A percentile compares a stretch with the other conserved stretches of the same genome.
Evolutionary conservation across 495 filamentous ascomycete species (phyloP).

Genomic region (Penicillium steckii): DNA sequence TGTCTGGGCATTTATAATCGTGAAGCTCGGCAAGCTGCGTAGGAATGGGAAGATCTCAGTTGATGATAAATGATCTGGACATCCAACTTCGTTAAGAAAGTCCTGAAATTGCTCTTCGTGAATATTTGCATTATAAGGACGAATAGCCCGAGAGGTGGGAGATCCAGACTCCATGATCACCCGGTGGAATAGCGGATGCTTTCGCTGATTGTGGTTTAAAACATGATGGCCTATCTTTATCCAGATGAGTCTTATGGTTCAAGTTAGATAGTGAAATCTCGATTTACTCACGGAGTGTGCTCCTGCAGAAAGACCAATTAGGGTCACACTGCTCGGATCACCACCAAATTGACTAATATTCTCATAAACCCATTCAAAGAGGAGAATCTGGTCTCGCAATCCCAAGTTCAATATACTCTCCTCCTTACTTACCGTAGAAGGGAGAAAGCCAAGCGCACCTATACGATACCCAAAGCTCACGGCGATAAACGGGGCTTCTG

Average conservation of each 20-base stretch:
- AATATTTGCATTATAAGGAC: slow-evolving; percentile 48
- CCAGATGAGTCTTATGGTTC: neutral
- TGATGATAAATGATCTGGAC: slow-evolving; percentile 32
- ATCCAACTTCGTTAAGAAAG: slow-evolving; percentile 48
- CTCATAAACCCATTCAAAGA: slow-evolving; percentile 58
- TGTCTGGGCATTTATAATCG: slow-evolving; percentile 45
- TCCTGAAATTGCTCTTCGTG: slow-evolving; percentile 58
- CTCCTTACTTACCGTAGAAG: slow-evolving; percentile 44
- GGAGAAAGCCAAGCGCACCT: slow-evolving; percentile 60
- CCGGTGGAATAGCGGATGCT: slow-evolving; percentile 48
- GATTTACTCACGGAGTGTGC: slow-evolving; percentile 48
- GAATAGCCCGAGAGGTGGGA: slow-evolving; percentile 54
- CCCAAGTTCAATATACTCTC: slow-evolving; percentile 58
- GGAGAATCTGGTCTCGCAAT: slow-evolving; percentile 55
- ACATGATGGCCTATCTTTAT: neutral
- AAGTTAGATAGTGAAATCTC: slow-evolving; percentile 54
- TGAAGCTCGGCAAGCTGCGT: slow-evolving; percentile 42
- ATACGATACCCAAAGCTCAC: slow-evolving; percentile 58
- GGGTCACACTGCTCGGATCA: slow-evolving; percentile 55
- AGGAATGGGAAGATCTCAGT: slow-evolving; percentile 16
- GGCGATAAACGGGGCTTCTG: slow-evolving; percentile 49
- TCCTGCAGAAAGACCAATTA: slow-evolving; percentile 61
- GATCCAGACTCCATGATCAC: slow-evolving; percentile 62
- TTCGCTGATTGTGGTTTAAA: slow-evolving; percentile 30
- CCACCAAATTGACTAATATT: slow-evolving; percentile 58